Evolutionary conservation across 2,329 filamentous ascomycete genomes (phyloP), one percentile per base, ranked within the genome.

Genomic region (Ceratocystis ficicola): DNA sequence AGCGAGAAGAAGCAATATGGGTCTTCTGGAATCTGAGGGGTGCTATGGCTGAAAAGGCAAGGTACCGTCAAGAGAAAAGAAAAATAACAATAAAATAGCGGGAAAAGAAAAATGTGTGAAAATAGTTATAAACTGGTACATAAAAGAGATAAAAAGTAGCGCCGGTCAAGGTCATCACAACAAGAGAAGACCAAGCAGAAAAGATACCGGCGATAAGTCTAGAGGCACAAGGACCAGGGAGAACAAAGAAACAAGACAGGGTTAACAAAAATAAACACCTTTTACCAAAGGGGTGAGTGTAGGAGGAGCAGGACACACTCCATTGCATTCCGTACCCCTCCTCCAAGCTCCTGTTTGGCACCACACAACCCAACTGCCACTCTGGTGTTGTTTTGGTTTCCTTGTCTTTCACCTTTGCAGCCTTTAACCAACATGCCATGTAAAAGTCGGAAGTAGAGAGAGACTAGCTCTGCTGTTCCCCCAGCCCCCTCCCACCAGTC

Each of bases 11-110:
- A 57, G 15, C 52, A 57, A 57, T 32, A 32, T 57, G 52, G 52
- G 36, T 41, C 52, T 57, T 57, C 52, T 57, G 25, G 52, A 57
- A 57, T 57, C 52, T 57, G 52, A 57, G 28, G n/a, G 50, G 50
- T 15, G 10, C n/a, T 15, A 4, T 17, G 6, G 36, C 7, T 30
- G 28, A 41, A n/a, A n/a, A 22, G 59, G 59, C 10, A 25, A 25
- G 32, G 32, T 7, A 44, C 59, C 41, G 41, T 10, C 32, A 62
- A 62, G 22, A 44, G 22, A 62, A 17, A 46, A 20, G 30, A 20
- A 10, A 60, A 32, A 41, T 20, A 60, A 5, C 7, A 8, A 60
- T 28, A 30, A 59, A 59, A 59, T n/a, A 8, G 2, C 7, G 1
- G n/a, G 22, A 59, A 36, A 59, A 17, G 8, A 48, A 48, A n/a